Evolutionary conservation across 169 alveolate species (phyloP).

Genomic region (Eimeria tenella): DNA sequence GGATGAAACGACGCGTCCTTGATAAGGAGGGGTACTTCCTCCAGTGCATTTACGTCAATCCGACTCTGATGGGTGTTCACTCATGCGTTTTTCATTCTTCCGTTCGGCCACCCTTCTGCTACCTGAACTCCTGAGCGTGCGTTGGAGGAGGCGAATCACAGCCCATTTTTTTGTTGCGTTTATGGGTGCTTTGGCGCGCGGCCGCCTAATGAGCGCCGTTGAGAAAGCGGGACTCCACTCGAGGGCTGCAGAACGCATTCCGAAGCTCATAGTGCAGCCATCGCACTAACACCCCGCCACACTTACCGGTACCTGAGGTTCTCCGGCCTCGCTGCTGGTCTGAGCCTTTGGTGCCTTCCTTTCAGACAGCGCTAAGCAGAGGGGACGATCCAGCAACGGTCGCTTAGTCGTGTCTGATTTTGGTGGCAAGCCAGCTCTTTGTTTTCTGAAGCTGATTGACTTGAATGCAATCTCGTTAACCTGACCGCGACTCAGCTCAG

Average conservation of each 20-base stretch:
- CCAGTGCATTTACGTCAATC: slow-evolving; percentile 3
- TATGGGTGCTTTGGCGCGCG: no score
- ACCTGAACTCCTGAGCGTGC: no score
- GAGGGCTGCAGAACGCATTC: background rate
- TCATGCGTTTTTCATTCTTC: background rate
- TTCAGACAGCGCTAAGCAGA: background rate
- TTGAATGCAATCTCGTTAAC: background rate
- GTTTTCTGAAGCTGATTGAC: background rate
- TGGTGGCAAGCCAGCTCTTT: background rate
- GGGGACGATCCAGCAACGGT: background rate
- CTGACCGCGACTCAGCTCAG: background rate
- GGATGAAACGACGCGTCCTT: background rate
- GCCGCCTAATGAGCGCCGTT: no score
- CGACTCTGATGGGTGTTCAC: slow-evolving; percentile 20
- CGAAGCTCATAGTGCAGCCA: background rate
- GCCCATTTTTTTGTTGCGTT: no score
- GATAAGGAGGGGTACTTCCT: background rate
- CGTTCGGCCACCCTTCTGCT: background rate
- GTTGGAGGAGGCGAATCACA: no score
- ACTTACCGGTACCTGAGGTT: slow-evolving; percentile 9
- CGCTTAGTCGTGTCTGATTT: background rate
- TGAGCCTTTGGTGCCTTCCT: slow-evolving; percentile 2
- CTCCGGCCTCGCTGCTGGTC: background rate
- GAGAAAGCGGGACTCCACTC: slow-evolving; percentile 9
- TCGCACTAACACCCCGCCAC: slow-evolving; percentile 24